A percentile compares a stretch with the other conserved stretches of the same genome.
Conservation (phyloP, 2,329 filamentous ascomycete genomes). For the Karstenula rhodostoma region DNA sequence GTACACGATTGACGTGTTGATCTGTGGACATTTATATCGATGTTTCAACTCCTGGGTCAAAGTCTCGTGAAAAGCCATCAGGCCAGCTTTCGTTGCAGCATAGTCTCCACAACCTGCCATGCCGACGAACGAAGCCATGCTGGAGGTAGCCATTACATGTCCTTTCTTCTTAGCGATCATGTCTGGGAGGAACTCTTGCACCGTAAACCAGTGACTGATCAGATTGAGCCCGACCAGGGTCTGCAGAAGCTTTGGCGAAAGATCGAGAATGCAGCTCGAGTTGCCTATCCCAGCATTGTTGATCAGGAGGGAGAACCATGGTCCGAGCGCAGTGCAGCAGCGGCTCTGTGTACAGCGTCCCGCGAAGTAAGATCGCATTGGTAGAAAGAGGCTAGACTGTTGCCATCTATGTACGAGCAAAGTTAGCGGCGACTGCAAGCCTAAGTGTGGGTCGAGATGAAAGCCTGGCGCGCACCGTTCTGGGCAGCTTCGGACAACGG, state of each 20-base stretch:
- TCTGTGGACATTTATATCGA: conserved; percentile 52
- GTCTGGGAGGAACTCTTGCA: conserved; percentile 48
- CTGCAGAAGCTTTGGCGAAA: conserved; percentile 33
- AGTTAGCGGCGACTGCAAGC: conserved; percentile 24
- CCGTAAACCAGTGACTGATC: conserved; percentile 47
- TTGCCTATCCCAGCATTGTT: conserved; percentile 51
- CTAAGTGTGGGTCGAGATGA: background rate
- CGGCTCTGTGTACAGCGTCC: conserved; percentile 36
- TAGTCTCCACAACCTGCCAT: conserved; percentile 46
- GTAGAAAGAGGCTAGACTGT: conserved; percentile 34
- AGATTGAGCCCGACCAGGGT: conserved; percentile 47
- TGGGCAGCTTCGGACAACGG: conserved; percentile 40
- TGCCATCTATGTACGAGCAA: conserved; percentile 34
- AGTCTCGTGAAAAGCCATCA: conserved; percentile 45
- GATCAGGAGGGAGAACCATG: conserved; percentile 43
- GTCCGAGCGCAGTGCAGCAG: conserved; percentile 43
- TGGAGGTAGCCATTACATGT: conserved; percentile 47
- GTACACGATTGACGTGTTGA: conserved; percentile 55
- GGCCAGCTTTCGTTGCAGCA: conserved; percentile 44
- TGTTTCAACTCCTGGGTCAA: conserved; percentile 53
- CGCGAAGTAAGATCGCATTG: conserved; percentile 46
- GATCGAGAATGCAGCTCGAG: conserved; percentile 42
- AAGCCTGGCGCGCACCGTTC: conserved; percentile 30
- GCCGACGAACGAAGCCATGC: conserved; percentile 44
- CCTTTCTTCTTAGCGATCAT: conserved; percentile 49